These are phyloP conservation scores for Arabidopsis lyrata DNA, from an alignment of 441 rosid genomes.

Conservation along the genomic window DNA sequence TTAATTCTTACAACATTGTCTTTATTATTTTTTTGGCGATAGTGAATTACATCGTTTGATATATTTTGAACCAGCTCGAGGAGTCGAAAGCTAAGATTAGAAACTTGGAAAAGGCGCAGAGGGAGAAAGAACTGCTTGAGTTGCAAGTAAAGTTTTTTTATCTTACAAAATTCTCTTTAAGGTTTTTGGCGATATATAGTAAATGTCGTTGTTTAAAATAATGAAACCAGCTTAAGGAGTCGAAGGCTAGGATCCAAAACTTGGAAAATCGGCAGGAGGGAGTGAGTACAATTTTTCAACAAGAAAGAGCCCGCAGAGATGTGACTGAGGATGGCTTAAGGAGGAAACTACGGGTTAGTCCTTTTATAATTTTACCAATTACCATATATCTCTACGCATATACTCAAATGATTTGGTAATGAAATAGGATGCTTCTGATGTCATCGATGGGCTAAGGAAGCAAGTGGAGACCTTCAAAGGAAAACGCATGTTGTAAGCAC, in stretches of 20 bases:
- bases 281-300: slow-evolving; percentile 31
- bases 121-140: slow-evolving; percentile 50
- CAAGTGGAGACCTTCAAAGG: slow-evolving; percentile 40
- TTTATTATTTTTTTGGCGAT: background rate
- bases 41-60: too few species aligned
- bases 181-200: background rate
- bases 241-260: slow-evolving; percentile 33
- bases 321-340: slow-evolving; percentile 39
- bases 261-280: slow-evolving; percentile 33
- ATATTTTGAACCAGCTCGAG: slow-evolving; percentile 39
- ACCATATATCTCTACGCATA: background rate
- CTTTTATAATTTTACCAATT: background rate
- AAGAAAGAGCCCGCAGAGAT: slow-evolving; percentile 44
- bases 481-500: slow-evolving; percentile 17
- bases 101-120: slow-evolving; percentile 23
- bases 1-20: background rate
- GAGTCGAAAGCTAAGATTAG: slow-evolving; percentile 40
- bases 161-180: background rate
- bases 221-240: slow-evolving; percentile 45
- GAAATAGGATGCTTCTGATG: slow-evolving; percentile 45
- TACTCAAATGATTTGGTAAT: slow-evolving; percentile 22
- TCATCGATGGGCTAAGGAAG: slow-evolving; percentile 46
- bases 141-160: slow-evolving; percentile 46
- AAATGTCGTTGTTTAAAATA: background rate
- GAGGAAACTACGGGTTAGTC: slow-evolving; percentile 48